These are phyloP conservation scores for Dendrobium chrysotoxum DNA, from an alignment of 106 monocot species.

Conservation along the genomic window DNA sequence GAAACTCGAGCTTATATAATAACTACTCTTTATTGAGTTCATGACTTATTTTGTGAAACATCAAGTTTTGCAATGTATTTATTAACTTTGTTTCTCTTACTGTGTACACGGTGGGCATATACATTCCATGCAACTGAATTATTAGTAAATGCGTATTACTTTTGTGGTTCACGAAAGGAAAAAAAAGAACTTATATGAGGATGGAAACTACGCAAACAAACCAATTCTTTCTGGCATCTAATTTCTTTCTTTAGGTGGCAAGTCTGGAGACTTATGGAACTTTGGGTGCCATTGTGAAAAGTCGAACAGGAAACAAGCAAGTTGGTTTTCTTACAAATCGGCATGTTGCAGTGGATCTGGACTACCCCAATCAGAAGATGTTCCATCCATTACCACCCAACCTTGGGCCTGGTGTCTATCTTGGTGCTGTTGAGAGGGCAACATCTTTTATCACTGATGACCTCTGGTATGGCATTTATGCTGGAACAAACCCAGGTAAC, in stretches of 20 bases:
- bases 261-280: constrained; percentile 94
- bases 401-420: constrained; percentile 93
- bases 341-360: constrained; percentile 96
- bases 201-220: not conserved
- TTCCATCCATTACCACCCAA: constrained; percentile 97
- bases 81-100: no score
- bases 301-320: constrained; percentile 81
- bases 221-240: not conserved
- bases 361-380: constrained; percentile 98
- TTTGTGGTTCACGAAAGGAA: no score
- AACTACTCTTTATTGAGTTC: no score
- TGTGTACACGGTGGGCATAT: not conserved
- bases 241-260: constrained; percentile 54
- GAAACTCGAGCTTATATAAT: not conserved
- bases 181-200: no score
- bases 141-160: no score
- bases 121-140: not conserved
- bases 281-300: constrained; percentile 89
- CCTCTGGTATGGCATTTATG: constrained; percentile 98
- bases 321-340: constrained; percentile 94
- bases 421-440: constrained; percentile 96
- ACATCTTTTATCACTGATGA: constrained; percentile 96
- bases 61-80: no score
- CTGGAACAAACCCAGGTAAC: constrained; percentile 96
- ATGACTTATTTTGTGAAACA: no score